A percentile compares a stretch with the other conserved stretches of the same genome.
phyloP scores from a whole-genome alignment of 2,329 filamentous ascomycete species.

The Teratosphaeria zuluensis region DNA sequence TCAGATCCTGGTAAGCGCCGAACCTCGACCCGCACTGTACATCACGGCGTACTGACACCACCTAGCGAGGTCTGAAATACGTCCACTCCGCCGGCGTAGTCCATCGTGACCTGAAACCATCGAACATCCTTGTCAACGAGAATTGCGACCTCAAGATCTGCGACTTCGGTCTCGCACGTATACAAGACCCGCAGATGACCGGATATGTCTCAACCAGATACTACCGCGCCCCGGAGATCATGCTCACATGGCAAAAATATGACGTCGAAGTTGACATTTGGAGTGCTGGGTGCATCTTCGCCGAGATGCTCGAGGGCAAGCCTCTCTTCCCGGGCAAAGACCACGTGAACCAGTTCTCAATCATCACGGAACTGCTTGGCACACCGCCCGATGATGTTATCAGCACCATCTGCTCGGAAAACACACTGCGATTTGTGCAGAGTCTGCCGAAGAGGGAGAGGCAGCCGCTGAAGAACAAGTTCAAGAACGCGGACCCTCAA shows the following conservation, averaged over 20 bases:
- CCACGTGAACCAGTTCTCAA: conserved; percentile 98
- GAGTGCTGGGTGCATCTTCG: conserved; percentile 98
- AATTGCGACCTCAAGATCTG: conserved; percentile 99
- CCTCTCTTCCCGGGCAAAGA: conserved; percentile 97
- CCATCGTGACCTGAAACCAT: conserved; percentile 93
- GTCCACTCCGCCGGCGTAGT: conserved; percentile 97
- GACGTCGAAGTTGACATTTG: conserved; percentile 98
- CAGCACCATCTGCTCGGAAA: conserved; percentile 96
- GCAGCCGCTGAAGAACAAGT: conserved; percentile 77
- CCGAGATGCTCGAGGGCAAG: conserved; percentile 98
- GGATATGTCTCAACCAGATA: conserved; percentile 98
- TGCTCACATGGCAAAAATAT: conserved; percentile 99
- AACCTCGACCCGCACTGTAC: not conserved
- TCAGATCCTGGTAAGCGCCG: conserved; percentile 77
- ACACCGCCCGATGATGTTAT: conserved; percentile 98
- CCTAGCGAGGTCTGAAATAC: conserved; percentile 90
- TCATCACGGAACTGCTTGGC: conserved; percentile 94
- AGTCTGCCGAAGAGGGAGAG: conserved; percentile 91
- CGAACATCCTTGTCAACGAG: conserved; percentile 98
- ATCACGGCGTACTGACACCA: not conserved
- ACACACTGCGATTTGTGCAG: conserved; percentile 94
- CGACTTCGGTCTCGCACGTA: conserved; percentile 93
- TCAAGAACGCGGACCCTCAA: conserved; percentile 76
- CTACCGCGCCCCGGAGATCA: conserved; percentile 97
- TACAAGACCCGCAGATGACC: conserved; percentile 99